Base-by-base conservation (phyloP, 1,139 yeast genomes). In the Sporopachydermia cereana region DNA sequence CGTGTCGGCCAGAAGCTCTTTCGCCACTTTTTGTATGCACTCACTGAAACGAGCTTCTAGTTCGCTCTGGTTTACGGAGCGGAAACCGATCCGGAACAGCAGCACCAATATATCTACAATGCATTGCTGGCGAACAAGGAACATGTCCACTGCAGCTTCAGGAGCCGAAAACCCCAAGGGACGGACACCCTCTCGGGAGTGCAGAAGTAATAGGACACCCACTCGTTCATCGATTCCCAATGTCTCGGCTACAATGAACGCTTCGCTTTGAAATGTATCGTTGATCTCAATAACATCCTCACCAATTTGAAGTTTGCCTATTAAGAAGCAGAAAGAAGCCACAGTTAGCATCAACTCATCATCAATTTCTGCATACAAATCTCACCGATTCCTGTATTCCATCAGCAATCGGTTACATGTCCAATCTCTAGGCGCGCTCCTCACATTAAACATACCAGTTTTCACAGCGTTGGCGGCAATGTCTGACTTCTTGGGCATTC, bases 381-480 rank as follows among this genome's bases (percentile, higher is more conserved):
- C n/a, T n/a, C n/a, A n/a, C n/a, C n/a, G n/a, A n/a, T n/a, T n/a
- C n/a, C n/a, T 12, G n/a, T 27, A 27, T 27, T n/a, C 30, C 12
- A 27, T 27, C 30, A 27, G n/a, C 30, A 27, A 27, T n/a, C n/a
- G n/a, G n/a, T n/a, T n/a, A n/a, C n/a, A n/a, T n/a, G n/a, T n/a
- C n/a, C n/a, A n/a, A n/a, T n/a, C n/a, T n/a, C n/a, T n/a, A n/a
- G n/a, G n/a, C n/a, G n/a, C n/a, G n/a, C n/a, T n/a, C n/a, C n/a
- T n/a, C n/a, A n/a, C n/a, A n/a, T n/a, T 7, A 34, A 34, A 16
- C 39, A 20, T 7, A 34, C 39, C 39, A 12, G 39, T 12, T 34
- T 34, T 34, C 5, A 34, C 39, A n/a, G 39, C 39, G 17, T 34
- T 34, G 7, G 39, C 39, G 17, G 39, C 39, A 9, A 34, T 34